These are phyloP conservation scores for Funneliformis mosseae DNA, from an alignment of 192 early-diverging fungal species.

Conservation along the genomic window DNA sequence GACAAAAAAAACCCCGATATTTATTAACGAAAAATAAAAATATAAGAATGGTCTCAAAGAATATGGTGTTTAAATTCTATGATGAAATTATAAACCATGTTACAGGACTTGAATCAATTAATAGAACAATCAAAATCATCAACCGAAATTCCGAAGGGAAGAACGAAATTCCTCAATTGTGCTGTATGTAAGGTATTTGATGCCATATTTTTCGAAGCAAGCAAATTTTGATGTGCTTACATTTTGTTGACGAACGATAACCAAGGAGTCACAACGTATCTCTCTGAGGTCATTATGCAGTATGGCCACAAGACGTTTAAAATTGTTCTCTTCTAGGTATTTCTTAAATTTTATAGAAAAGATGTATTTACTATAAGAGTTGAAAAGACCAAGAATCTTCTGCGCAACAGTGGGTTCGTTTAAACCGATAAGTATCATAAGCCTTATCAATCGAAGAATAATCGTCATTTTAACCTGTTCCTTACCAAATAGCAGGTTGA, in stretches of 20 bases:
- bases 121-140: no score
- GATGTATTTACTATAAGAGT: background rate
- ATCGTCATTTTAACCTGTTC: background rate
- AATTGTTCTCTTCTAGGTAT: background rate
- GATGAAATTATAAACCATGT: no score
- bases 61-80: no score
- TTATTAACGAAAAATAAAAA: no score
- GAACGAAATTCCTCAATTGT: background rate
- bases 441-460: slow-evolving; percentile 19
- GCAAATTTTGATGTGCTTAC: background rate
- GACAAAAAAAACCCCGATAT: no score
- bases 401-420: slow-evolving; percentile 6
- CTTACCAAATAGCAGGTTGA: background rate
- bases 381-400: background rate
- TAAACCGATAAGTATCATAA: slow-evolving; percentile 17
- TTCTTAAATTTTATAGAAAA: background rate
- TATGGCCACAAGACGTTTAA: background rate
- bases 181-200: background rate
- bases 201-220: background rate
- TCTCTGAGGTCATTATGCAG: background rate
- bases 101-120: no score
- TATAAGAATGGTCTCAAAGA: no score
- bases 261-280: background rate
- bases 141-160: slow-evolving; percentile 3
- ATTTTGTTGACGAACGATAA: background rate